Conservation (phyloP, 352 stramenopile genomes). For the Pythium graminicola region DNA sequence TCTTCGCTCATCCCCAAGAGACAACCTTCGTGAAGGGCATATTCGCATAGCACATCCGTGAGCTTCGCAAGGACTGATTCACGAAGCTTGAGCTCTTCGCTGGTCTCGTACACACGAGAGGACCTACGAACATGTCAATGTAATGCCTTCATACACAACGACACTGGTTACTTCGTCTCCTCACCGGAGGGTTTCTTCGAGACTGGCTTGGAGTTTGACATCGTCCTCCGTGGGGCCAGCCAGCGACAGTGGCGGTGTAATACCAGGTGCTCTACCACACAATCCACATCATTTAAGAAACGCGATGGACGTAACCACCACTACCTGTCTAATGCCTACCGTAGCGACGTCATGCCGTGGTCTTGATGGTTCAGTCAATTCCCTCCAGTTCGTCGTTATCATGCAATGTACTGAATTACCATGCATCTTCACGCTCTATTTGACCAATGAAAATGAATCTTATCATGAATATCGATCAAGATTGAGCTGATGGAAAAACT, state of each 20-base stretch:
- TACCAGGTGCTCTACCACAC: constrained; percentile 20
- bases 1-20: constrained; percentile 38
- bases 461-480: constrained; percentile 18
- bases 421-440: background rate
- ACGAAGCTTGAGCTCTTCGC: constrained; percentile 51
- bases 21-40: constrained; percentile 61
- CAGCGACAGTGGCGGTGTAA: constrained; percentile 71
- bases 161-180: background rate
- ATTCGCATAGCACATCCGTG: constrained; percentile 61
- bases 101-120: constrained; percentile 68
- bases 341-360: constrained; percentile 4
- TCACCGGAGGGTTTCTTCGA: constrained; percentile 58
- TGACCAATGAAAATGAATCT: background rate
- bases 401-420: background rate
- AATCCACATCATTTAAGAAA: background rate
- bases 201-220: constrained; percentile 50
- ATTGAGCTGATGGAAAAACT: constrained; percentile 25
- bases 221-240: constrained; percentile 60
- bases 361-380: background rate
- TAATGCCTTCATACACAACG: background rate
- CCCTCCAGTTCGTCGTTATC: background rate
- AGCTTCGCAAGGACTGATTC: constrained; percentile 64
- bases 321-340: too few relatives aligned
- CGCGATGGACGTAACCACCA: too few relatives aligned
- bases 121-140: constrained; percentile 37